Evolutionary conservation across 306 rosid genomes (phyloP).

Genomic region (Cyclanthera cordifolia): DNA sequence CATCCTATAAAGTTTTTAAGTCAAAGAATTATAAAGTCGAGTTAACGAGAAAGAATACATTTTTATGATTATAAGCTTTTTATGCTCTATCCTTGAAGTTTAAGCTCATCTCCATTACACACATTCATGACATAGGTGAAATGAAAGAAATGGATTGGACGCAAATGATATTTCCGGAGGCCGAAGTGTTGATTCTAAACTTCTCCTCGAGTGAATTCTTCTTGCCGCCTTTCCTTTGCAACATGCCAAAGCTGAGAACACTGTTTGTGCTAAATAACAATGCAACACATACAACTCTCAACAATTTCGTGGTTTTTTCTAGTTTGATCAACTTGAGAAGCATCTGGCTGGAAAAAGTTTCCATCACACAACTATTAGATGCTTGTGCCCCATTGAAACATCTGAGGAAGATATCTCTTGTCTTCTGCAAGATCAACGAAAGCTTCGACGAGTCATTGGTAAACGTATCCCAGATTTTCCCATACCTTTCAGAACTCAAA

Average conservation of each 20-base stretch:
- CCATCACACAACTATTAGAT: constrained; percentile 37
- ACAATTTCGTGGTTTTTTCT: constrained; percentile 35
- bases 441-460: constrained; percentile 29
- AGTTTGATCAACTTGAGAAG: constrained; percentile 40
- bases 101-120: background rate
- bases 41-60: background rate
- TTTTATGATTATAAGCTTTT: background rate
- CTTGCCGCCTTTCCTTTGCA: constrained; percentile 55
- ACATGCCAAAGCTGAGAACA: constrained; percentile 79
- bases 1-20: background rate
- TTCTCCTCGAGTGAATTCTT: constrained; percentile 53
- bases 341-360: constrained; percentile 82
- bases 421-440: constrained; percentile 45
- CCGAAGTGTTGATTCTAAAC: constrained; percentile 69
- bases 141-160: constrained; percentile 79
- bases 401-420: constrained; percentile 39
- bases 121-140: constrained; percentile 41
- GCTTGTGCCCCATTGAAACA: constrained; percentile 20
- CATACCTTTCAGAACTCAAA: constrained; percentile 50
- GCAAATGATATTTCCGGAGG: constrained; percentile 55
- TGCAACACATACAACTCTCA: constrained; percentile 42
- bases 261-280: constrained; percentile 44
- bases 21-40: background rate
- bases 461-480: constrained; percentile 36
- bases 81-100: background rate